Conservation (phyloP, 345 rosid species). For the Eucalyptus pumila region DNA sequence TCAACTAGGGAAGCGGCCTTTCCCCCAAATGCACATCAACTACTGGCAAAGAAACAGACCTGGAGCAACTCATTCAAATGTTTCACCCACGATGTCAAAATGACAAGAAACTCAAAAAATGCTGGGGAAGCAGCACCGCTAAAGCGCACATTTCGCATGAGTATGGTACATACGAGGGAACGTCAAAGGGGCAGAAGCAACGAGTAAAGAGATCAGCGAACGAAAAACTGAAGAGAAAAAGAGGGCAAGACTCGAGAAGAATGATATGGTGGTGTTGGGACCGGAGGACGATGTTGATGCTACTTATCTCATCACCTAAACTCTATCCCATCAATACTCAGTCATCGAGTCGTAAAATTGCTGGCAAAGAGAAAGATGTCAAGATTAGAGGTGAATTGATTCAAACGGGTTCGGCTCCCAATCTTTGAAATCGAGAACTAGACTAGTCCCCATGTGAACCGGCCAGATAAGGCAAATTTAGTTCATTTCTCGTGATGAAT, state of each 20-base stretch:
- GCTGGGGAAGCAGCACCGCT: neutral
- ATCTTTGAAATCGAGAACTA: neutral
- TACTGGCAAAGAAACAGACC: neutral
- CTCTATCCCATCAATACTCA: neutral
- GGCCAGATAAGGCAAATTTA: too few species aligned
- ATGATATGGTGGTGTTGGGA: neutral
- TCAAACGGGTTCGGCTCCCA: rapidly evolving
- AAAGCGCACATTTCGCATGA: neutral
- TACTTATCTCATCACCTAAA: neutral
- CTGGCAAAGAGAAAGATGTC: neutral
- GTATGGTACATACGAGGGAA: neutral
- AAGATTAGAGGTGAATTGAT: neutral
- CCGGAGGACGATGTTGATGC: neutral
- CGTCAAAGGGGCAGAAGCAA: neutral
- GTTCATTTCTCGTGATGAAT: neutral
- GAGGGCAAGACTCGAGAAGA: neutral
- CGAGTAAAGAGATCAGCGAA: neutral
- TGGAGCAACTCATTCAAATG: neutral
- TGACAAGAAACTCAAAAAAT: neutral
- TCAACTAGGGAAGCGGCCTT: neutral
- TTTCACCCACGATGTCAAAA: neutral
- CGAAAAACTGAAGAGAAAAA: neutral
- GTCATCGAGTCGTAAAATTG: neutral
- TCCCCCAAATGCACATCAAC: neutral
- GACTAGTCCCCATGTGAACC: rapidly evolving